Evolutionary conservation across 75 land plant genomes (phyloP), one percentile per base, ranked within the genome.

Genomic region (Pinus taeda): DNA sequence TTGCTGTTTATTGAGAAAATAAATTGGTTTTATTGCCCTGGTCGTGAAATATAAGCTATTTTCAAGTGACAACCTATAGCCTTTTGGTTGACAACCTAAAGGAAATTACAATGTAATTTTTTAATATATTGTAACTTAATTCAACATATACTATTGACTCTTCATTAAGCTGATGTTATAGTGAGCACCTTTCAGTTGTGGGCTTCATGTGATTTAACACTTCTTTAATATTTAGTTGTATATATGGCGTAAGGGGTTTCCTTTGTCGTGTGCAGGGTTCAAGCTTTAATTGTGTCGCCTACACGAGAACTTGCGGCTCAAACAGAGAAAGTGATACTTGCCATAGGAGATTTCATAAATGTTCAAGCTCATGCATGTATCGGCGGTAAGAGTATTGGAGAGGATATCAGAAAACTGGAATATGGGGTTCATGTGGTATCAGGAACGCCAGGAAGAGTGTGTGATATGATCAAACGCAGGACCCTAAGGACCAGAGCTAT

Each of bases 371-470:
- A 97, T 85, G 85, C 99, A 14, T 96, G 99, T 49, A 86, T 96
- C 79, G 99, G 99, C 63, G 99, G 99, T 33, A 94, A 96, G 82
- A 97, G 95, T 71, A 87, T 97, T 18, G 95, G 98, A 12, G 99
- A 97, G 60, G 99, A 97, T 79, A 94, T 97, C 6, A 84, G 99
- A 49, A 94, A 94, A 76, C 81, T 97, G 11, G 98, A 97, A 66
- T 56, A 91, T 85, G 99, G 99, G 77, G 99, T 97, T 82, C 99
- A 97, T 76, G 95, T 97, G 33, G 99, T 97, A 26, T 97, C 99
- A 17, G 99, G 99, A 77, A 94, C 98, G 36, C 99, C 99, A 20
- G 99, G 99, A 17, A 79, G 99, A 76, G 99, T 97, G 15, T 94
- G 92, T 85, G 99, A 97, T 72, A 97, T 97, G 99, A 94, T 97